Percentiles rank a stretch among this genome's conserved stretches.
Evolutionary conservation across 2,329 filamentous ascomycete genomes (phyloP).

Genomic region (Leptographium flavum): DNA sequence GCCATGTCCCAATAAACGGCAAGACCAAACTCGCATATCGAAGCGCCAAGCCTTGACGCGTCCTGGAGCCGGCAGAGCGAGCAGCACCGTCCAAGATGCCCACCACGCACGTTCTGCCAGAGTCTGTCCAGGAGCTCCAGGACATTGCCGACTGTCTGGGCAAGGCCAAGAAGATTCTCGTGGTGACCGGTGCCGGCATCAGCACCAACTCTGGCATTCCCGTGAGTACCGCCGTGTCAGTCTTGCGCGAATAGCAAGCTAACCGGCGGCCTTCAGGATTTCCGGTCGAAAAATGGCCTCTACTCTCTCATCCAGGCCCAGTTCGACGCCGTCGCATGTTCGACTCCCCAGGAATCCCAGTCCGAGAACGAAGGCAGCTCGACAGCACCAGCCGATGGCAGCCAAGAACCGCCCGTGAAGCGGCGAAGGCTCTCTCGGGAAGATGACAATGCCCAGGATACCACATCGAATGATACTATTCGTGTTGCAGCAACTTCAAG

Average conservation of each 20-base stretch:
- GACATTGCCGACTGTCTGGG: slow-evolving; percentile 49
- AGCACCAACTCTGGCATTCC: slow-evolving; percentile 66
- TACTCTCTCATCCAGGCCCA: slow-evolving; percentile 59
- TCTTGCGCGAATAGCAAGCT: neutral
- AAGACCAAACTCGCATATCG: no score
- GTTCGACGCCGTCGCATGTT: slow-evolving; percentile 36
- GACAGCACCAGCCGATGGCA: neutral
- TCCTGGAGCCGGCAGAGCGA: neutral
- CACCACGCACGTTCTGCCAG: slow-evolving; percentile 38
- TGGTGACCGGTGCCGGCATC: slow-evolving; percentile 60
- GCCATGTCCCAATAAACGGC: neutral
- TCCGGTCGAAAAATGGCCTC: slow-evolving; percentile 57
- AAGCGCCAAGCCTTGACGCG: no score
- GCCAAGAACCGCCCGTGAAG: slow-evolving; percentile 15
- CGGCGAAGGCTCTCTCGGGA: slow-evolving; percentile 18
- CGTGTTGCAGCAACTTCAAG: neutral
- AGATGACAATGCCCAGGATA: neutral
- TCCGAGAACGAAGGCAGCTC: neutral
- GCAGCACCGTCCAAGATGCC: slow-evolving; percentile 32
- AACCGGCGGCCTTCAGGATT: slow-evolving; percentile 35
- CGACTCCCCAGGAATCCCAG: neutral
- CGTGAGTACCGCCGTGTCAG: slow-evolving; percentile 26
- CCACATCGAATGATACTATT: neutral
- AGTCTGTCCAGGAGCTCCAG: slow-evolving; percentile 41
- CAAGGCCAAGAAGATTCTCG: slow-evolving; percentile 54